Base-by-base conservation (phyloP, 495 filamentous ascomycete genomes). In the Penicillium dipodomyicola region DNA sequence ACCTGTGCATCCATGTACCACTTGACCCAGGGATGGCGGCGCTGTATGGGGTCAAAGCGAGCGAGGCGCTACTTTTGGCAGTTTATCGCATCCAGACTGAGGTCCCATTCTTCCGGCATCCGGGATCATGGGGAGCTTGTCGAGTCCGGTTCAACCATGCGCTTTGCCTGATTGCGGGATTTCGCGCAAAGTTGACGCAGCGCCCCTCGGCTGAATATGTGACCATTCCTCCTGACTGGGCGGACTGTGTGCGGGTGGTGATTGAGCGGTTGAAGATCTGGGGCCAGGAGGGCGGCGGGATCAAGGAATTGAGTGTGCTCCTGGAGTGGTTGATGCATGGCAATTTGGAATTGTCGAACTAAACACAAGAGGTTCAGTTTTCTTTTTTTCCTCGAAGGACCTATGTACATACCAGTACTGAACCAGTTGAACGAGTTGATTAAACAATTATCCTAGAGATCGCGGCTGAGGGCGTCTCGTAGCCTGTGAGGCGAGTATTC, bases 121-220 rank as follows among this genome's bases (percentile, higher is more conserved):
- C 67, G 25, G 67, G 67, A 33, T 69, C 67, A 32, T 69, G 67
- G 67, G 67, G 67, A 39, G 67, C 64, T 27, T 69, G 67, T 49
- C 62, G 67, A 15, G 67, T 69, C 27, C 59, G 67, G 23, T 69
- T 69, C 32, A 69, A 69, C 46, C 67, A 69, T 53, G 65, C 67
- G 25, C 52, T 67, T 20, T 69, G 67, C 43, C 57, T 69, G 33
- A 63, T 69, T 55, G 67, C 67, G 32, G 67, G 52, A 37, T 67
- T 67, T 25, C 57, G 64, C 14, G 64, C 62, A 20, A 69, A 69
- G 48, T 27, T 59, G 27, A 56, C 58, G 44, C 58, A 59, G 40
- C 48, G 59, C 17, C 44, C 56, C n/a, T 58, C 64, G 30, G 58
- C 60, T 20, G 60, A 63, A 42, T 63, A 65, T 58, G 52, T 69